phyloP scores from a whole-genome alignment of 345 rosid genomes.

The Linum trigynum region DNA sequence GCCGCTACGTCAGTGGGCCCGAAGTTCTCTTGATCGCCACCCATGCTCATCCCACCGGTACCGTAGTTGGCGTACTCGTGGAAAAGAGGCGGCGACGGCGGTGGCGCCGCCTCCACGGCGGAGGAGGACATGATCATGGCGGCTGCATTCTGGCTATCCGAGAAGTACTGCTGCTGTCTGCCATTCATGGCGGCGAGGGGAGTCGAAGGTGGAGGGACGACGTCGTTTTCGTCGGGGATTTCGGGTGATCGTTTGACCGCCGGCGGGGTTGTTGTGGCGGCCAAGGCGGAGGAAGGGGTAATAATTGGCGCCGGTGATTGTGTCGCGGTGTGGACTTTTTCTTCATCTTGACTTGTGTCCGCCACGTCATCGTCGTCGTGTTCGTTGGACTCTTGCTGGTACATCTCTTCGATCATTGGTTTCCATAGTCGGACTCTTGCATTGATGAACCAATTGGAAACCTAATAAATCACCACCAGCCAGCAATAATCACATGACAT shows the following conservation, averaged over 20 bases:
- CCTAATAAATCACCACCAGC: slow-evolving; percentile 28
- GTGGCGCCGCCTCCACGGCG: slow-evolving; percentile 19
- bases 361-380: slow-evolving; percentile 28
- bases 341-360: slow-evolving; percentile 20
- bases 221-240: no score
- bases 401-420: slow-evolving; percentile 99
- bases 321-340: slow-evolving; percentile 29
- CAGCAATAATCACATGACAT: no score
- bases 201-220: no score
- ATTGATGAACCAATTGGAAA: slow-evolving; percentile 96
- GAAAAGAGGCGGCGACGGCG: slow-evolving; percentile 15
- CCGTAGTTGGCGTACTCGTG: slow-evolving; percentile 29
- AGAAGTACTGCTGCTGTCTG: no score
- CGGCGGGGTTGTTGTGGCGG: slow-evolving; percentile 8
- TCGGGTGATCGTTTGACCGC: neutral
- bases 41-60: slow-evolving; percentile 31
- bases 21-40: neutral
- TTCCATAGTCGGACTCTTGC: slow-evolving; percentile 99
- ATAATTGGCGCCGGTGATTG: slow-evolving; percentile 26
- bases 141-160: neutral
- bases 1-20: slow-evolving; percentile 17
- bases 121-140: slow-evolving; percentile 11
- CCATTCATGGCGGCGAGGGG: no score
- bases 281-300: slow-evolving; percentile 11
- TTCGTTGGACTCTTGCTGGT: slow-evolving; percentile 75